Evolutionary conservation across 1,284 basidiomycete genomes (phyloP).

Genomic region (Farysia itapuensis): DNA sequence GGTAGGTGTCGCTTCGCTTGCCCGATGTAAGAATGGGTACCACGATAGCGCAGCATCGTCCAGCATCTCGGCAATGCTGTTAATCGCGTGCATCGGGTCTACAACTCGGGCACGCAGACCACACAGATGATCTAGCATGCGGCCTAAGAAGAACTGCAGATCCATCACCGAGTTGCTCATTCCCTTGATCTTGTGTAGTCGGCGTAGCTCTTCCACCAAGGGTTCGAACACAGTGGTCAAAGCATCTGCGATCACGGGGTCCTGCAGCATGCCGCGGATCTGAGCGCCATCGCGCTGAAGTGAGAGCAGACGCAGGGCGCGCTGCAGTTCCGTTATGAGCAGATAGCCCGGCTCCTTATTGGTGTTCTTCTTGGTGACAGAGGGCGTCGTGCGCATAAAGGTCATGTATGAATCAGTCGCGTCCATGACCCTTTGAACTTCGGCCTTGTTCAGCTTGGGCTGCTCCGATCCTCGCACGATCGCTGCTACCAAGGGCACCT

Average conservation of each 20-base stretch:
- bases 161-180: constrained; percentile 36
- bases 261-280: constrained; percentile 52
- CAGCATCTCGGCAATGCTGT: constrained; percentile 48
- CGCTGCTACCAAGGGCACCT: constrained; percentile 55
- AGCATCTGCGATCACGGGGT: constrained; percentile 44
- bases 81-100: constrained; percentile 49
- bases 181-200: constrained; percentile 46
- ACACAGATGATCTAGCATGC: constrained; percentile 47
- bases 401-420: constrained; percentile 47
- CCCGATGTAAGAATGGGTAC: constrained; percentile 45
- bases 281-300: constrained; percentile 52
- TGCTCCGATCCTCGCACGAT: constrained; percentile 54
- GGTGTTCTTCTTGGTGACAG: constrained; percentile 36
- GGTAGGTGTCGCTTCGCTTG: constrained; percentile 29
- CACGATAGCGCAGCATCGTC: constrained; percentile 44
- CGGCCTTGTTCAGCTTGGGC: constrained; percentile 51
- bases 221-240: constrained; percentile 47
- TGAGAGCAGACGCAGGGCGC: constrained; percentile 48
- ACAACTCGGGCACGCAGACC: constrained; percentile 50
- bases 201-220: constrained; percentile 42
- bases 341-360: constrained; percentile 47
- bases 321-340: constrained; percentile 49
- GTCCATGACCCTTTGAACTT: constrained; percentile 51
- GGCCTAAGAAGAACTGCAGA: constrained; percentile 32
- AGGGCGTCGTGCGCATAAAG: constrained; percentile 46